These are phyloP conservation scores for Ophiostoma tasmaniense DNA, from an alignment of 2,329 filamentous ascomycete genomes.

Conservation along the genomic window DNA sequence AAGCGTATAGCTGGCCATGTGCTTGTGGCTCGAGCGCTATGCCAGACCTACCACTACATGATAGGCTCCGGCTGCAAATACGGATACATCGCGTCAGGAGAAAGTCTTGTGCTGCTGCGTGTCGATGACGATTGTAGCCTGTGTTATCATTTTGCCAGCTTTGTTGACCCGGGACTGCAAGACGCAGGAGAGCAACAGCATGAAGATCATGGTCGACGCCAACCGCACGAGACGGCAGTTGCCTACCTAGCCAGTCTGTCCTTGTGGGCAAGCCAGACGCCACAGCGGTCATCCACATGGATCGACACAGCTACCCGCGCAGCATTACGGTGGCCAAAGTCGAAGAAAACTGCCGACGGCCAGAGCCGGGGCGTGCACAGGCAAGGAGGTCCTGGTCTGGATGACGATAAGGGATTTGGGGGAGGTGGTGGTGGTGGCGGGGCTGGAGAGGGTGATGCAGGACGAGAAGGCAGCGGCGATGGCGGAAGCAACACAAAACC, in stretches of 20 bases:
- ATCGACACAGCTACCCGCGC: neutral
- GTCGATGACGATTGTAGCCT: neutral
- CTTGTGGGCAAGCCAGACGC: neutral
- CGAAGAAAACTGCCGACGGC: neutral
- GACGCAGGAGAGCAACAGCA: neutral
- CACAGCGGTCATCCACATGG: neutral
- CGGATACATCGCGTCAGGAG: neutral
- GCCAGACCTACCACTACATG: too few species aligned
- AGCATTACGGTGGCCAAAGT: neutral
- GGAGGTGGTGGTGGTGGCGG: neutral
- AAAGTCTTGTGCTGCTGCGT: neutral
- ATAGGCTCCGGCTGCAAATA: too few species aligned
- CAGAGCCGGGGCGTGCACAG: neutral
- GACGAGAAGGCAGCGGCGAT: neutral
- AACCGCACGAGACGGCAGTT: neutral
- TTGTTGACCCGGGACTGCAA: neutral
- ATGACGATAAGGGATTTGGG: neutral
- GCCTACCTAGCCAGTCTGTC: neutral
- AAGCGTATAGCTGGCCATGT: neutral
- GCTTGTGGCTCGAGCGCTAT: too few species aligned
- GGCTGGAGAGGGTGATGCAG: neutral
- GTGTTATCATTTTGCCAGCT: neutral
- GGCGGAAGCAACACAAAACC: neutral
- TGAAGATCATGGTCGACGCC: neutral
- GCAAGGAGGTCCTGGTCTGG: neutral